Evolutionary conservation across 2,329 filamentous ascomycete genomes (phyloP).

Genomic region (Colletotrichum paranaense): DNA sequence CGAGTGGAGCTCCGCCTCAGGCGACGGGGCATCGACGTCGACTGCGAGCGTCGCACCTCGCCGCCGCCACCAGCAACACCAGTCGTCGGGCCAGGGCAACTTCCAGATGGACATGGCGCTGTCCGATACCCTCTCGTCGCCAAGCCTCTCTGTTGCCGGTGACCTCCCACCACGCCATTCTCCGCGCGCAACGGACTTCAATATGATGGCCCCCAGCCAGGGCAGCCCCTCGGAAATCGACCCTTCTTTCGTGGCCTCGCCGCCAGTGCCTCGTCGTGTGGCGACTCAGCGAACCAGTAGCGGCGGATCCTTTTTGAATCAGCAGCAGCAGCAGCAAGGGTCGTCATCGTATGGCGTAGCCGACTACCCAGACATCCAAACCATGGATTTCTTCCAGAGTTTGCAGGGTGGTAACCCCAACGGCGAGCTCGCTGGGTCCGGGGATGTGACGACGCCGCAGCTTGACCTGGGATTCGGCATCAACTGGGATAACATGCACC

Average conservation of each 20-base stretch:
- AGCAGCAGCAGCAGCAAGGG: constrained; percentile 48
- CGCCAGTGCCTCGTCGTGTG: constrained; percentile 50
- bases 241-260: constrained; percentile 58
- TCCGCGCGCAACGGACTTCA: constrained; percentile 52
- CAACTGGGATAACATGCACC: constrained; percentile 71
- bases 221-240: constrained; percentile 50
- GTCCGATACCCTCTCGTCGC: constrained; percentile 54
- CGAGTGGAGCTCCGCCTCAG: constrained; percentile 44
- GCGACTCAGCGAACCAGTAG: constrained; percentile 47
- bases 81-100: constrained; percentile 36
- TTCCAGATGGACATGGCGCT: constrained; percentile 49
- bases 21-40: constrained; percentile 40
- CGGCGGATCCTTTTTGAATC: constrained; percentile 45
- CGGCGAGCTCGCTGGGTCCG: constrained; percentile 37
- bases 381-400: constrained; percentile 65
- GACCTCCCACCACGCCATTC: constrained; percentile 53
- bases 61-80: constrained; percentile 38
- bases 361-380: constrained; percentile 61
- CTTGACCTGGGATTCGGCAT: constrained; percentile 76
- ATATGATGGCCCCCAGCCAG: constrained; percentile 44
- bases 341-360: constrained; percentile 39
- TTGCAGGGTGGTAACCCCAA: constrained; percentile 48
- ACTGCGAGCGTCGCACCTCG: constrained; percentile 37
- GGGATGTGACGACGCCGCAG: constrained; percentile 56
- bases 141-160: constrained; percentile 50